Evolutionary conservation across 495 filamentous ascomycete species (phyloP).

Genomic region (Daldinia bambusicola): DNA sequence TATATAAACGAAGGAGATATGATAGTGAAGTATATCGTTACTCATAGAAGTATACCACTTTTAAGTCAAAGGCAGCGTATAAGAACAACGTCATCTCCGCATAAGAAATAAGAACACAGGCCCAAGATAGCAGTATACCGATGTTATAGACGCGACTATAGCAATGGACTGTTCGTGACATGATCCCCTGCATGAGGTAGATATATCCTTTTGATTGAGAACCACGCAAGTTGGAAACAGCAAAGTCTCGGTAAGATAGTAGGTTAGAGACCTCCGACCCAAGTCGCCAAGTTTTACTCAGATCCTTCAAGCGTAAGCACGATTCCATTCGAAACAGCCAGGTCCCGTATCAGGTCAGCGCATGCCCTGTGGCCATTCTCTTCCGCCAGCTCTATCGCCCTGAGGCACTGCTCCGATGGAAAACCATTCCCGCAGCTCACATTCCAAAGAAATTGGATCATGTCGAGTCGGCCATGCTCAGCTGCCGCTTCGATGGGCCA

Average conservation of each 20-base stretch:
- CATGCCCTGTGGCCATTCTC: slow-evolving; percentile 18
- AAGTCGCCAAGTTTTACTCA: background rate
- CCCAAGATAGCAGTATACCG: background rate
- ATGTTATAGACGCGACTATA: background rate
- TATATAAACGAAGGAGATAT: too few relatives aligned
- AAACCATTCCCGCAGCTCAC: slow-evolving; percentile 13
- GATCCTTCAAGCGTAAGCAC: background rate
- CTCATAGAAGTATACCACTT: too few relatives aligned
- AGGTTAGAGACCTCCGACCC: background rate
- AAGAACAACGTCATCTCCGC: background rate
- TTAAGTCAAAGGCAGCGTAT: background rate
- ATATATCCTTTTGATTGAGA: background rate
- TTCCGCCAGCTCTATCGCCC: slow-evolving; percentile 34
- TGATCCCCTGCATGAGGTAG: background rate
- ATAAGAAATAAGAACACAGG: background rate
- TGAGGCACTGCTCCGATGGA: slow-evolving; percentile 18
- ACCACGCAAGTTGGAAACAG: background rate
- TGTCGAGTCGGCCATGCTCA: slow-evolving; percentile 34
- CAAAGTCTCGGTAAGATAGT: background rate
- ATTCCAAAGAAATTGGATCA: slow-evolving; percentile 37
- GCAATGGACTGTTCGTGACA: too few relatives aligned
- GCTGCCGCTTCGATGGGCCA: slow-evolving; percentile 37
- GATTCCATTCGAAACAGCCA: slow-evolving; percentile 8
- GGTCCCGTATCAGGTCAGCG: slow-evolving; percentile 27
- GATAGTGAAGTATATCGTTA: too few relatives aligned